These are phyloP conservation scores for Chlamydomonas incerta DNA, from an alignment of 139 green algal species.

Conservation along the genomic window DNA sequence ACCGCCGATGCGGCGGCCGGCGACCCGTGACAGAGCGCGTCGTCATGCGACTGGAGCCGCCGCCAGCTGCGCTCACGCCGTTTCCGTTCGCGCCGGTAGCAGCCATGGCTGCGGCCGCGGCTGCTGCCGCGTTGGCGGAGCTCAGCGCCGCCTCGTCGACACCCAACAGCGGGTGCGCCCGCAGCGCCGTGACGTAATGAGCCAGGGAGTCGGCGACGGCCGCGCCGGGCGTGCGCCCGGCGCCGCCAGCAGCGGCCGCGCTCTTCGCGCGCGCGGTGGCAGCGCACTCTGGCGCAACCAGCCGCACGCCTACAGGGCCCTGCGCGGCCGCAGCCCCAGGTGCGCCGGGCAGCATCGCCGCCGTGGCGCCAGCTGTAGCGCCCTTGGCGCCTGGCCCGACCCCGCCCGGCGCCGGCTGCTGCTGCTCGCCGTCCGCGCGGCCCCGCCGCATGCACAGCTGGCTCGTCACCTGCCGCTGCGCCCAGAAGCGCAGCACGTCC, in stretches of 20 bases:
- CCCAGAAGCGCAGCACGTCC: slow-evolving; percentile 23
- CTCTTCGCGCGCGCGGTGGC: no score
- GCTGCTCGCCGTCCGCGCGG: neutral
- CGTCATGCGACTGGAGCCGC: no score
- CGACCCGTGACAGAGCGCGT: no score
- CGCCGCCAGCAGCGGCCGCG: no score
- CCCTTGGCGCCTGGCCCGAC: no score
- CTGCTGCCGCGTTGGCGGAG: neutral
- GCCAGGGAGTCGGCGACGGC: neutral
- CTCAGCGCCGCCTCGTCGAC: neutral
- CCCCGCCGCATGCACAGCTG: slow-evolving; percentile 58
- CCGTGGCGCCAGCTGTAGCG: no score
- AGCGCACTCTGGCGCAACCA: neutral
- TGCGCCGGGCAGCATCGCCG: no score
- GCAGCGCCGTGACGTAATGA: neutral
- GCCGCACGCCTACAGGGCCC: neutral
- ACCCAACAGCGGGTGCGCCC: slow-evolving; percentile 16
- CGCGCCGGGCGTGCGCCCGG: neutral
- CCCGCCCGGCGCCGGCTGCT: no score
- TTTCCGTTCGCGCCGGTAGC: no score
- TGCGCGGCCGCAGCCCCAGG: no score
- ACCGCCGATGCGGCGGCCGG: no score
- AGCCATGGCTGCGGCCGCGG: neutral
- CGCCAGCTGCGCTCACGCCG: no score
- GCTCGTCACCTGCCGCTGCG: slow-evolving; percentile 59